A percentile compares a stretch with the other conserved stretches of the same genome.
Evolutionary conservation across 1,139 yeast species (phyloP).

Genomic region (Spathaspora jeffriesii): DNA sequence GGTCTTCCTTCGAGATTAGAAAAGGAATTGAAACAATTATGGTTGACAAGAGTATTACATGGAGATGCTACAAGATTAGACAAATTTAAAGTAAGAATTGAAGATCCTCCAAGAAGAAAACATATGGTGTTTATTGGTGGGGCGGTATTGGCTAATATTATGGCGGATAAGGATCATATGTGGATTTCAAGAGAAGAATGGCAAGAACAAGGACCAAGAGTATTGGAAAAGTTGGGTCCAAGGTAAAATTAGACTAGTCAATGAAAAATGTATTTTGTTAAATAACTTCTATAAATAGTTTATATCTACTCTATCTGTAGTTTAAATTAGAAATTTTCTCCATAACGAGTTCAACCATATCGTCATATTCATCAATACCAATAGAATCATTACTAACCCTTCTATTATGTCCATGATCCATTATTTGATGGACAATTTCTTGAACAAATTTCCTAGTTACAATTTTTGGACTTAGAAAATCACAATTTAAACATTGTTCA

Average conservation of each 20-base stretch:
- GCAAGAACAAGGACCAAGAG: constrained; percentile 94
- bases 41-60: constrained; percentile 87
- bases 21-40: constrained; percentile 92
- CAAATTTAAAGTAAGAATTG: constrained; percentile 94
- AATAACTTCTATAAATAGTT: neutral
- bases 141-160: constrained; percentile 95
- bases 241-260: constrained; percentile 45
- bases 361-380: constrained; percentile 41
- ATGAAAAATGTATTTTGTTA: neutral
- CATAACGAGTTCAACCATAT: constrained; percentile 41
- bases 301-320: constrained; percentile 20
- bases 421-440: constrained; percentile 76
- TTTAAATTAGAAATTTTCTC: constrained; percentile 40
- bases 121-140: constrained; percentile 99
- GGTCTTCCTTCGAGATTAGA: constrained; percentile 96
- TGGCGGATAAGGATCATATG: constrained; percentile 98
- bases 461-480: constrained; percentile 73
- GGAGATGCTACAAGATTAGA: constrained; percentile 87
- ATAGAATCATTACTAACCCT: constrained; percentile 35
- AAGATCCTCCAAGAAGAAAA: constrained; percentile 98
- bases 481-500: constrained; percentile 53
- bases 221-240: constrained; percentile 90
- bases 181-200: constrained; percentile 97
- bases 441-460: constrained; percentile 68
- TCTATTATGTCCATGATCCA: constrained; percentile 59